Base-by-base conservation (phyloP, 768 basidiomycete species). In the Lentinus tigrinus region DNA sequence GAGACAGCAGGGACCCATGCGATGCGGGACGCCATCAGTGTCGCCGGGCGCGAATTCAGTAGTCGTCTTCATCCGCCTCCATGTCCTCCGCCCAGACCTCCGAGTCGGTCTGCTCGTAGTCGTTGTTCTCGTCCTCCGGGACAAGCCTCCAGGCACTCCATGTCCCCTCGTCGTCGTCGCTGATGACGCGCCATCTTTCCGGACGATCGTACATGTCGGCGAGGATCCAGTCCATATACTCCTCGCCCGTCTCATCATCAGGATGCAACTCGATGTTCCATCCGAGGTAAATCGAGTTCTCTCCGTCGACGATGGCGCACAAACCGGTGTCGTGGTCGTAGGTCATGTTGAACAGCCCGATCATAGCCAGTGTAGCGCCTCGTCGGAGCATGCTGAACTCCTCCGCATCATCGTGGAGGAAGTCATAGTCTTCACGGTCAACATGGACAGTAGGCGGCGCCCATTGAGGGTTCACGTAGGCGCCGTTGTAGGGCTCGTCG, bases 191-290 rank as follows among this genome's bases (percentile, higher is more conserved):
- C 78, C 79, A 81, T 37, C 79, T 66, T 52, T 85, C 85, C 24
- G 76, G 72, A 21, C 73, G 70, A 39, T 72, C 71, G 14, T 63
- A 68, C 55, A 82, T 74, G 56, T 81, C 78, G 6, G 67, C 67
- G n/a, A 67, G 52, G 37, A 77, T 64, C 67, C 74, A 73, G 21
- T 69, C 73, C 69, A 81, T 76, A 64, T 69, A 81, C 40, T 62
- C 57, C 21, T 73, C 72, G 19, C 80, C 80, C 19, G 67, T 69
- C 10, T 72, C 69, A 62, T 81, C 81, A 40, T 73, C 74, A 7
- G 70, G 69, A 37, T 72, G 77, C 47, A 85, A 69, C 19, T 71
- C 62, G 53, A 90, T 78, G 62, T 88, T 89, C 86, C 86, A 91
- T 4, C 89, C 89, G 4, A 91, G 76, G 61, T 77, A 85, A 9